Evolutionary conservation across 73 alveolate species (phyloP).

Genomic region (Symbiodinium natans): DNA sequence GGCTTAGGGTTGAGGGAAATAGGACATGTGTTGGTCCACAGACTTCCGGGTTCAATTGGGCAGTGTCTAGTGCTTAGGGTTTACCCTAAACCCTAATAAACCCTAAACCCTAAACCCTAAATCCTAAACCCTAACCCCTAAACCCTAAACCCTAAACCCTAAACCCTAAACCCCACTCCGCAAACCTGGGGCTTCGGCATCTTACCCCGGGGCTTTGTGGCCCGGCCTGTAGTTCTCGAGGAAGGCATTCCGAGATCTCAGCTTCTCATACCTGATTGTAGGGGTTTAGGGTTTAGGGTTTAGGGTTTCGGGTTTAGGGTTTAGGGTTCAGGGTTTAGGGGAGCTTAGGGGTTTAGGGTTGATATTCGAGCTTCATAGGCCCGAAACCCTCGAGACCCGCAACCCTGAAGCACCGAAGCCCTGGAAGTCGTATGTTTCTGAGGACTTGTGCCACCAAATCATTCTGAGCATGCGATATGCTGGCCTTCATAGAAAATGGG

Average conservation of each 20-base stretch:
- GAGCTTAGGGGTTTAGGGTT: too few species aligned
- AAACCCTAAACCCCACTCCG: not conserved
- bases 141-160: not conserved
- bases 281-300: not conserved
- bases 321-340: too few species aligned
- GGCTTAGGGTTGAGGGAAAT: too few species aligned
- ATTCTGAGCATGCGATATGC: too few species aligned
- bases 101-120: not conserved
- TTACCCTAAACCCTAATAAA: too few species aligned
- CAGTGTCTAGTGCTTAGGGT: not conserved
- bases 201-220: not conserved
- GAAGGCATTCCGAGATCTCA: constrained; percentile 98
- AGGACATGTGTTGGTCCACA: too few species aligned
- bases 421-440: too few species aligned
- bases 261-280: constrained; percentile 96
- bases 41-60: not conserved
- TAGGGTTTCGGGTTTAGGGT: too few species aligned
- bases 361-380: too few species aligned
- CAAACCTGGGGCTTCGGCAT: not conserved
- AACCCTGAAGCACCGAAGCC: too few species aligned
- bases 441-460: not conserved
- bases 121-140: not conserved
- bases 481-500: too few species aligned
- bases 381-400: too few species aligned
- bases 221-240: constrained; percentile 95